Evolutionary conservation across 139 green algal species (phyloP).

Genomic region (Chlamydomonas sp.): DNA sequence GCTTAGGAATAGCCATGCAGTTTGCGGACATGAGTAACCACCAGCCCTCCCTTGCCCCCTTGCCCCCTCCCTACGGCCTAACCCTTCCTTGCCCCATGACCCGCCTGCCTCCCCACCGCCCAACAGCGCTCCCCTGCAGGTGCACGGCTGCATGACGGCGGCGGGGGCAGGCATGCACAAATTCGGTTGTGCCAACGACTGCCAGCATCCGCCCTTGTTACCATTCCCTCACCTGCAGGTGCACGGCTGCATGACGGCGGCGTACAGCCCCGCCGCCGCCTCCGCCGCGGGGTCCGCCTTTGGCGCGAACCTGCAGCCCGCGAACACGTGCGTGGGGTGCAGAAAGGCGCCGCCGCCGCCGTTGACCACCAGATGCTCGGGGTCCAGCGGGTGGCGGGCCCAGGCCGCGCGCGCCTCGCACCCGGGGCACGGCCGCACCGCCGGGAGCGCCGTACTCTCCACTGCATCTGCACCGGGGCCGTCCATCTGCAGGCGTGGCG

Average conservation of each 20-base stretch:
- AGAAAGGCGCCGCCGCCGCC: slow-evolving; percentile 86
- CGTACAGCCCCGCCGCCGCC: slow-evolving; percentile 56
- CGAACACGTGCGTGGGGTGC: slow-evolving; percentile 92
- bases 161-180: neutral
- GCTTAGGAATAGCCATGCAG: too few species aligned
- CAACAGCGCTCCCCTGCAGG: too few species aligned
- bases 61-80: neutral
- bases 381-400: slow-evolving; percentile 63
- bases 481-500: neutral
- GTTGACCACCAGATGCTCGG: slow-evolving; percentile 87
- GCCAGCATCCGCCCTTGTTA: neutral
- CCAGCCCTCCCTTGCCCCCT: neutral
- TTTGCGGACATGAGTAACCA: too few species aligned
- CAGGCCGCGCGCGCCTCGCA: neutral
- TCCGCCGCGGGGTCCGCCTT: slow-evolving; percentile 66
- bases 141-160: too few species aligned
- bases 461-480: neutral
- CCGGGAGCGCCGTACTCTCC: neutral
- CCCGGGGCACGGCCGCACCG: neutral
- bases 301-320: slow-evolving; percentile 56
- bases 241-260: slow-evolving; percentile 33
- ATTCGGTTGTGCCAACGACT: too few species aligned
- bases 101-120: too few species aligned
- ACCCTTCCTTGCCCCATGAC: too few species aligned
- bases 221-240: slow-evolving; percentile 23